Base-by-base conservation (phyloP, 2,329 filamentous ascomycete genomes). In the Coniochaeta prunicola region DNA sequence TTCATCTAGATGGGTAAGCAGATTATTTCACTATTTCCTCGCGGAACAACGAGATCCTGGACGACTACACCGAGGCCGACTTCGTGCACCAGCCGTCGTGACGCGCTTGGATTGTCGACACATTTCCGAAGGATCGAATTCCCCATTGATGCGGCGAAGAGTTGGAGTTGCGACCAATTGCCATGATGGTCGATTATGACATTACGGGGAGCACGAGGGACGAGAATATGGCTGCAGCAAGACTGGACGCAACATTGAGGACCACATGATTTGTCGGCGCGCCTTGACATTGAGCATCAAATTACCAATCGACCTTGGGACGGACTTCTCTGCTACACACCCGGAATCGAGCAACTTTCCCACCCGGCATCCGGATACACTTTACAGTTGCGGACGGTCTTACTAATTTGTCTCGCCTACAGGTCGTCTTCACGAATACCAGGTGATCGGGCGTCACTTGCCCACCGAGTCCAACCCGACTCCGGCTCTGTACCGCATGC, bases 381-480 rank as follows among this genome's bases (percentile, higher is more conserved):
- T n/a, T 34, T 2, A 4, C 30, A 28, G 19, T 36, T 36, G 4
- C 6, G 30, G 30, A 50, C 26, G 45, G 24, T 30, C 7, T 50
- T 67, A 73, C 76, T 74, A 64, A 73, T 69, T 63, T 60, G 61
- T 45, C 58, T 59, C 53, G 13, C 26, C 54, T 54, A 59, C 79
- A 99, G 94, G 92, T 91, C 94, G 94, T 87, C 92, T 99, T 84
- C 90, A 92, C 80, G 94, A 99, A 88, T 99, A 96, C 88, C 94
- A 97, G 88, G 93, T 99, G 85, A 96, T 99, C 77, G 94, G 96
- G 84, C 93, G 96, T 82, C 93, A 97, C 82, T 81, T 99, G 89
- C 94, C 94, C 81, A 91, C 89, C 76, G 94, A 99, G 85, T 85
- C 89, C 77, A 96, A 96, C 86, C 92, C 93, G 74, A 91, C 91